phyloP scores from a whole-genome alignment of 2,329 filamentous ascomycete genomes.

The Claviceps sp. region DNA sequence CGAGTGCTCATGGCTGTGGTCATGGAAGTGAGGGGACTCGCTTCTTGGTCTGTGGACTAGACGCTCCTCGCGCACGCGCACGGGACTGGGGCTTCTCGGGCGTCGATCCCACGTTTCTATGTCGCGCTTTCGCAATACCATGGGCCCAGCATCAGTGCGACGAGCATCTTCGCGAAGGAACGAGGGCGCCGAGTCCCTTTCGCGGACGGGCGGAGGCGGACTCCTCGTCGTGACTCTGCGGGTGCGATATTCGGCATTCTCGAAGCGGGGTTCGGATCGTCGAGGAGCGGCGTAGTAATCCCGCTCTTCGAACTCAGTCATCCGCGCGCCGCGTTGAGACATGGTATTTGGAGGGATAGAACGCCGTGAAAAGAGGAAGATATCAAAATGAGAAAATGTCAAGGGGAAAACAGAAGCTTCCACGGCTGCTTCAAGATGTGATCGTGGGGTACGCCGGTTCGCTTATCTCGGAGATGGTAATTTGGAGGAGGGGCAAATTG shows the following conservation, averaged over 20 bases:
- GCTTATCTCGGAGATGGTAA: no score
- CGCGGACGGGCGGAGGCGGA: slow-evolving; percentile 18
- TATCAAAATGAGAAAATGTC: not conserved
- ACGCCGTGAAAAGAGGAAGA: not conserved
- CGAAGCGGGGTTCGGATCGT: slow-evolving; percentile 16
- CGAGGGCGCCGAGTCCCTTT: slow-evolving; percentile 31
- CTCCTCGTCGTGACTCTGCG: slow-evolving; percentile 12
- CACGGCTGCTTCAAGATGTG: no score
- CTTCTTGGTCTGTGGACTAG: slow-evolving; percentile 30
- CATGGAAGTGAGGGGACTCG: slow-evolving; percentile 22
- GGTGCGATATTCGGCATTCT: slow-evolving; percentile 13
- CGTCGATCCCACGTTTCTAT: slow-evolving; percentile 40
- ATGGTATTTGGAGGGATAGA: slow-evolving; percentile 3
- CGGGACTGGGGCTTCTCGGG: slow-evolving; percentile 29
- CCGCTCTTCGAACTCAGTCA: slow-evolving; percentile 32
- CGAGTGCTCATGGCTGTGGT: slow-evolving; percentile 19
- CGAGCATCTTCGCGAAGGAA: slow-evolving; percentile 39
- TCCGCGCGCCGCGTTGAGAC: slow-evolving; percentile 9
- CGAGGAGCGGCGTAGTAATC: slow-evolving; percentile 27
- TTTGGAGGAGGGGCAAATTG: no score
- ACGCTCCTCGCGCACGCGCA: slow-evolving; percentile 29
- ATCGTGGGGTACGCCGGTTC: no score
- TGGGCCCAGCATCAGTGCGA: slow-evolving; percentile 32
- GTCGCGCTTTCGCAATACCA: slow-evolving; percentile 42
- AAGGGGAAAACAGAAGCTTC: not conserved